These are phyloP conservation scores for Alternaria angustiovoidea DNA, from an alignment of 2,329 filamentous ascomycete species.

Conservation along the genomic window DNA sequence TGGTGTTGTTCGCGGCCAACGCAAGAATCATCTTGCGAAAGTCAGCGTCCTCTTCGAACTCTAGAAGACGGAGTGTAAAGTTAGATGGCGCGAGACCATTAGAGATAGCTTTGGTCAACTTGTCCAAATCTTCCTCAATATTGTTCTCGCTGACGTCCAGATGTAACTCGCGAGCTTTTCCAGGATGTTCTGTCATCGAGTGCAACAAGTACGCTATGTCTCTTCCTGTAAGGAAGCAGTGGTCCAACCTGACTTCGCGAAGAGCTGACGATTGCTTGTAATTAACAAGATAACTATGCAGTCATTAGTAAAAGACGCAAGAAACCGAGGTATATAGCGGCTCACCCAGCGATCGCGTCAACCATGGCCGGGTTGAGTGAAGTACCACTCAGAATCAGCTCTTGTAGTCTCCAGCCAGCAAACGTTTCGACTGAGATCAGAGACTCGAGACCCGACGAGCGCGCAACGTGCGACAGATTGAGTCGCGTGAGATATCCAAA, in stretches of 20 bases:
- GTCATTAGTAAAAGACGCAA: slow-evolving; percentile 44
- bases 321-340: background rate
- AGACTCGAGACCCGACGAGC: slow-evolving; percentile 69
- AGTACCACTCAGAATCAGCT: slow-evolving; percentile 70
- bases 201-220: slow-evolving; percentile 72
- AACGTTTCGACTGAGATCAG: slow-evolving; percentile 72
- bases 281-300: slow-evolving; percentile 65
- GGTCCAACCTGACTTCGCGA: slow-evolving; percentile 69
- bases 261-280: slow-evolving; percentile 66
- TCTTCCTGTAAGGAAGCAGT: slow-evolving; percentile 70
- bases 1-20: slow-evolving; percentile 67
- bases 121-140: slow-evolving; percentile 61
- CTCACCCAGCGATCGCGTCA: slow-evolving; percentile 64
- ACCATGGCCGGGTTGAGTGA: slow-evolving; percentile 69
- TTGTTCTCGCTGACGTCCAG: slow-evolving; percentile 72
- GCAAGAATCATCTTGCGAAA: slow-evolving; percentile 71
- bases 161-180: slow-evolving; percentile 65
- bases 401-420: slow-evolving; percentile 71
- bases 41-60: slow-evolving; percentile 70
- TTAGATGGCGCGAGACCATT: slow-evolving; percentile 66
- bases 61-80: slow-evolving; percentile 72
- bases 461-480: slow-evolving; percentile 70
- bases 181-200: slow-evolving; percentile 64
- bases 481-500: slow-evolving; percentile 72
- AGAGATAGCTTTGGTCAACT: slow-evolving; percentile 62